Percentiles rank a stretch among this genome's conserved stretches.
phyloP scores from a whole-genome alignment of 1,284 basidiomycete genomes.

The Papiliotrema laurentii region DNA sequence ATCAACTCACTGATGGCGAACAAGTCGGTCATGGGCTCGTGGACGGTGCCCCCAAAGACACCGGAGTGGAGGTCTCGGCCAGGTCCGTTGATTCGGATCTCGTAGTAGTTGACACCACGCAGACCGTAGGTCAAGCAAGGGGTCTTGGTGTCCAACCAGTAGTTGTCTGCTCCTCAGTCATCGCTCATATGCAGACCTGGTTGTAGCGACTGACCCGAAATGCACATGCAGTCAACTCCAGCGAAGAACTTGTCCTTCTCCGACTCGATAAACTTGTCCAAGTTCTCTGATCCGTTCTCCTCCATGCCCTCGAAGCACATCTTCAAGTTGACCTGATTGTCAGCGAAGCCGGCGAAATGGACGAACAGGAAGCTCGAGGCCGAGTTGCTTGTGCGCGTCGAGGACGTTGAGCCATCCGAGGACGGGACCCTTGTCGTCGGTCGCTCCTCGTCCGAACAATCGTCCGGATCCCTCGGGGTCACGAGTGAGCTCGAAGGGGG shows the following conservation, averaged over 20 bases:
- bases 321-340: slow-evolving; percentile 65
- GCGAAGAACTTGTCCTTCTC: slow-evolving; percentile 83
- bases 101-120: slow-evolving; percentile 87
- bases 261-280: slow-evolving; percentile 80
- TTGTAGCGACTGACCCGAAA: slow-evolving; percentile 58
- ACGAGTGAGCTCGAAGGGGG: slow-evolving; percentile 78
- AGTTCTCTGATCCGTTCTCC: slow-evolving; percentile 87
- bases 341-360: neutral
- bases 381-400: slow-evolving; percentile 73
- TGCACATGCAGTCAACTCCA: slow-evolving; percentile 92
- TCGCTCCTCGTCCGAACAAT: slow-evolving; percentile 83
- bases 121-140: slow-evolving; percentile 52
- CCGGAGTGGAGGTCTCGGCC: slow-evolving; percentile 89
- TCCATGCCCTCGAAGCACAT: slow-evolving; percentile 99
- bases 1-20: slow-evolving; percentile 48
- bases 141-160: slow-evolving; percentile 51
- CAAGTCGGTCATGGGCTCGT: slow-evolving; percentile 71
- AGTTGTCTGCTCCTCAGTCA: slow-evolving; percentile 42
- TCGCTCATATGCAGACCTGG: neutral
- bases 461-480: slow-evolving; percentile 51
- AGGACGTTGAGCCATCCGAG: slow-evolving; percentile 94
- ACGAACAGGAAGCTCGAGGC: slow-evolving; percentile 68
- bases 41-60: slow-evolving; percentile 77
- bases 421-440: slow-evolving; percentile 90
- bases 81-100: slow-evolving; percentile 77